These are phyloP conservation scores for Apiospora pterosperma DNA, from an alignment of 2,329 filamentous ascomycete species.

Conservation along the genomic window DNA sequence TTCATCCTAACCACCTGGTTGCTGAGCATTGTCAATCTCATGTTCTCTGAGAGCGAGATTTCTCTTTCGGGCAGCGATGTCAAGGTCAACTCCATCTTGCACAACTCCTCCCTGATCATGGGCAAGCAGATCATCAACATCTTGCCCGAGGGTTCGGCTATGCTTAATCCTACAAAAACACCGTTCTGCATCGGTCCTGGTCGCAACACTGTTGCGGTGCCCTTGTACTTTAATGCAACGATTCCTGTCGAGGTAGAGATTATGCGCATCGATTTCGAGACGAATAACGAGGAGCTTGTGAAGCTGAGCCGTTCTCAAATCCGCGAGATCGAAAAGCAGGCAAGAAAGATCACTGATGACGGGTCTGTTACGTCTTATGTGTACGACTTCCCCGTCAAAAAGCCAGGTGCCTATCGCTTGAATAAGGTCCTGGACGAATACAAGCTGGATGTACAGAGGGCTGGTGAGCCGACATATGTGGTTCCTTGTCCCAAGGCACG, in stretches of 20 bases:
- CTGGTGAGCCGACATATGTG: conserved; percentile 74
- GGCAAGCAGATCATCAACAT: conserved; percentile 98
- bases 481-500: conserved; percentile 80
- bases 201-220: conserved; percentile 62
- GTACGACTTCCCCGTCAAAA: conserved; percentile 74
- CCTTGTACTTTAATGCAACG: conserved; percentile 92
- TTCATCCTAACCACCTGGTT: conserved; percentile 74
- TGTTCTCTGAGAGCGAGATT: conserved; percentile 88
- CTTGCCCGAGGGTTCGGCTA: conserved; percentile 87
- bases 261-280: conserved; percentile 81
- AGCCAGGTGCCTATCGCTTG: conserved; percentile 82
- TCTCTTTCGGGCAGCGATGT: conserved; percentile 92
- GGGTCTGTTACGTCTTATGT: conserved; percentile 57
- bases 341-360: conserved; percentile 63
- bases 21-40: conserved; percentile 63
- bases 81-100: conserved; percentile 80
- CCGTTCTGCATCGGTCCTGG: conserved; percentile 76
- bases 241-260: conserved; percentile 85
- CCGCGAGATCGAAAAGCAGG: conserved; percentile 67
- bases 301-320: conserved; percentile 71
- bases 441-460: conserved; percentile 84
- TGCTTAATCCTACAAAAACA: conserved; percentile 77
- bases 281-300: conserved; percentile 75
- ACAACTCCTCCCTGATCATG: conserved; percentile 90
- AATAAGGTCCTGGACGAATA: conserved; percentile 87